Conservation (phyloP, 1,284 basidiomycete genomes). For the Taiwanofungus camphoratus region DNA sequence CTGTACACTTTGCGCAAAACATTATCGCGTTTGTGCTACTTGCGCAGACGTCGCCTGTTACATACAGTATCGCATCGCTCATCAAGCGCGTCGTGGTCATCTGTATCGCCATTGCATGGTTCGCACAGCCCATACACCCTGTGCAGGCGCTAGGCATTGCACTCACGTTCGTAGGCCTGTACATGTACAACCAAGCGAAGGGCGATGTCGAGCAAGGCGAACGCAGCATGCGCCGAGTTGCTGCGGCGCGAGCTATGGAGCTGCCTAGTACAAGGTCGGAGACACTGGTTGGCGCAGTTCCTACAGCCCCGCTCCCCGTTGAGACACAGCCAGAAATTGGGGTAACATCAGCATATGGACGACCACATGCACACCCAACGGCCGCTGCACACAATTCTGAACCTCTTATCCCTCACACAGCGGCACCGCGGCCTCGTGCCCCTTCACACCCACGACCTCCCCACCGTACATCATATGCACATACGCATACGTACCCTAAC, state of each 20-base stretch:
- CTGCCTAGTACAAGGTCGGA: conserved; percentile 62
- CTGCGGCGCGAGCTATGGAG: conserved; percentile 69
- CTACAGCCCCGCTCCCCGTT: conserved; percentile 11
- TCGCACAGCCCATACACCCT: conserved; percentile 81
- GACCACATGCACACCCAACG: conserved; percentile 13
- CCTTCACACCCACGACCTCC: conserved; percentile 13
- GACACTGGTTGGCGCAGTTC: too few relatives aligned
- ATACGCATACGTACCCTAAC: conserved; percentile 24
- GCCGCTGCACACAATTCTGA: conserved; percentile 19
- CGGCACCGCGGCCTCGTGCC: conserved; percentile 9
- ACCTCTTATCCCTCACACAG: conserved; percentile 1
- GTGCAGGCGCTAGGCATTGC: conserved; percentile 86
- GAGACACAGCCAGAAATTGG: conserved; percentile 11
- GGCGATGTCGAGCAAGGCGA: conserved; percentile 90
- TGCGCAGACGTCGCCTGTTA: conserved; percentile 94
- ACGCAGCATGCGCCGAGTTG: conserved; percentile 80
- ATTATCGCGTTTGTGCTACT: conserved; percentile 97
- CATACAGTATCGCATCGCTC: conserved; percentile 96
- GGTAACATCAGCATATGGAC: conserved; percentile 20
- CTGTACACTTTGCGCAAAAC: conserved; percentile 96
- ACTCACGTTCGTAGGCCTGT: conserved; percentile 87
- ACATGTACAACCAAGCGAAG: conserved; percentile 96
- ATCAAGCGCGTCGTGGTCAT: conserved; percentile 99
- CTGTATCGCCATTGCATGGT: conserved; percentile 97
- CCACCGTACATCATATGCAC: conserved; percentile 24